phyloP scores from a whole-genome alignment of 495 filamentous ascomycete species.

The Lophiotrema nucula region DNA sequence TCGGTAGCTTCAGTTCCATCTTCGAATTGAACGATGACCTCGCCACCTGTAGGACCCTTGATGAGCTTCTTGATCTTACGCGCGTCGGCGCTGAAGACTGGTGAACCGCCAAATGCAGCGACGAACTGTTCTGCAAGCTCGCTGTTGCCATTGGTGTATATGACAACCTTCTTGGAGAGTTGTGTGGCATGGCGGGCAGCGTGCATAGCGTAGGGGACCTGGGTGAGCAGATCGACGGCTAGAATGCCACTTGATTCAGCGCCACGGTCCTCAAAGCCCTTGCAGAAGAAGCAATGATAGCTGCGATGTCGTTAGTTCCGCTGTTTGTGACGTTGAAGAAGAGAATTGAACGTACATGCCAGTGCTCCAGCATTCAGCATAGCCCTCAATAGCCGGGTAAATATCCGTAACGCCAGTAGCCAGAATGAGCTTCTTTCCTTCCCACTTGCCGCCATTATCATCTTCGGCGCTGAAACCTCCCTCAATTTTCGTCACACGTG shows the following conservation, averaged over 20 bases:
- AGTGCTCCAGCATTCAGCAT: constrained; percentile 10
- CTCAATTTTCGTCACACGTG: constrained; percentile 35
- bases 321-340: not conserved
- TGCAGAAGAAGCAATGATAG: constrained; percentile 29
- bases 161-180: constrained; percentile 7
- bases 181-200: constrained; percentile 4
- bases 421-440: constrained; percentile 20
- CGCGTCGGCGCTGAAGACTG: constrained; percentile 2
- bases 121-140: constrained; percentile 2
- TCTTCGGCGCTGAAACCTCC: constrained; percentile 39
- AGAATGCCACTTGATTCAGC: constrained; percentile 15
- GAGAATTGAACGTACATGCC: constrained; percentile 21
- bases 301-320: constrained; percentile 1
- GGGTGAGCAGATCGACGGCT: constrained; percentile 9
- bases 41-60: not conserved
- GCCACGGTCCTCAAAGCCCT: constrained; percentile 21
- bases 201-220: not conserved
- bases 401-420: constrained; percentile 24
- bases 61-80: constrained; percentile 10
- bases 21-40: constrained; percentile 11
- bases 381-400: constrained; percentile 19
- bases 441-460: constrained; percentile 4
- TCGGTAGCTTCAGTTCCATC: constrained; percentile 6
- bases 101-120: not conserved
- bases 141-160: constrained; percentile 24